phyloP scores from a whole-genome alignment of 2,329 filamentous ascomycete genomes.

The Ceratocystis cacaofunesta region DNA sequence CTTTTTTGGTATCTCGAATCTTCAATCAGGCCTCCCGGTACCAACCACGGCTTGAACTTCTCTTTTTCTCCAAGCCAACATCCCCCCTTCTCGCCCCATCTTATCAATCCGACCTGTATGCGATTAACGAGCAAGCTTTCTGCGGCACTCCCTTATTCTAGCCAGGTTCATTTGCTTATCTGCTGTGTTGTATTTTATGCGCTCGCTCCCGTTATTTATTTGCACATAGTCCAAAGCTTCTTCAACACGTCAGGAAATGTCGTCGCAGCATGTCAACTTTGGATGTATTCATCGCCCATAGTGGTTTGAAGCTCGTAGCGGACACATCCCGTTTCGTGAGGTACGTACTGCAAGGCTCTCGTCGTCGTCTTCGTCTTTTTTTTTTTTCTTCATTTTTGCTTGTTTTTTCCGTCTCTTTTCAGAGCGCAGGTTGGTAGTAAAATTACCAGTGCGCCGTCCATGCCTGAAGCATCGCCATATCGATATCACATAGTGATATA shows the following conservation, averaged over 20 bases:
- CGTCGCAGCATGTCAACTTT: constrained; percentile 24
- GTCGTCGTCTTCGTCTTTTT: not conserved
- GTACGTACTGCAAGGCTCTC: constrained; percentile 32
- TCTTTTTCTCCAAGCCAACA: not conserved
- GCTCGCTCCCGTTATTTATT: not conserved
- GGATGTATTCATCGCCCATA: constrained; percentile 83
- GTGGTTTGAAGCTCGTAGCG: constrained; percentile 69
- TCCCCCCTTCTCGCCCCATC: not conserved
- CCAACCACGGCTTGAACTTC: not conserved
- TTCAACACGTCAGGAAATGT: constrained; percentile 11
- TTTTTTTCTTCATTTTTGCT: not conserved
- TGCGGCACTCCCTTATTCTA: not conserved
- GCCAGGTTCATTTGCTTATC: not conserved
- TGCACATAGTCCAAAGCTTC: not conserved
- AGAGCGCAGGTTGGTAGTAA: not conserved
- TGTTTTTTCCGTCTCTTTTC: not conserved
- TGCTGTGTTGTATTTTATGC: constrained; percentile 13
- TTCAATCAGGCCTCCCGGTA: not conserved
- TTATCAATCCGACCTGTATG: not conserved
- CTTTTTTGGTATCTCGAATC: not conserved
- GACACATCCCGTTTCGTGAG: constrained; percentile 62
- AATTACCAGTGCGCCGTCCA: constrained; percentile 1
- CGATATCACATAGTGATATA: not conserved
- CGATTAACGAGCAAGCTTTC: not conserved
- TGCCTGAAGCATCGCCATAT: constrained; percentile 5